Evolutionary conservation across 495 filamentous ascomycete species (phyloP), one percentile per base, ranked within the genome.

Genomic region (Chaetomium fimeti): DNA sequence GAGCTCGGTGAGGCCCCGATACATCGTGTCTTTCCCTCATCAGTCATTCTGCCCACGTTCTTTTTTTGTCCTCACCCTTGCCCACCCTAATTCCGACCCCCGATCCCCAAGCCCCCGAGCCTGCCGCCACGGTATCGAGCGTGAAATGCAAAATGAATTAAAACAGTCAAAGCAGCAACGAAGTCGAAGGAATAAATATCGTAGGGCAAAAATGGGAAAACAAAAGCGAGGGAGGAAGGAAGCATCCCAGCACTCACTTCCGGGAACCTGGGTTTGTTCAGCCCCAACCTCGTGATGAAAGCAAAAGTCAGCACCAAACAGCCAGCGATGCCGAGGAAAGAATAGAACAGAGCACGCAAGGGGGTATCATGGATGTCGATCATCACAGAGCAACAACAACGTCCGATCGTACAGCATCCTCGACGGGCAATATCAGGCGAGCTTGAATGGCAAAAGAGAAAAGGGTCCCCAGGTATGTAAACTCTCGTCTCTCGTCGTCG

Each of bases 371-470:
- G 43, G 29, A 42, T 36, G 25, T 58, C 45, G 27, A 57, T 61
- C 57, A 24, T 66, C 57, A 62, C 65, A 63, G 60, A 63, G 66
- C 66, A 70, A 63, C 66, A 70, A 63, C 66, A 68, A 64, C 64
- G 51, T 47, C 60, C 68, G 66, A 70, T 70, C 68, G 65, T 70
- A 70, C 65, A 70, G 55, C 59, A 63, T 49, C 57, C 63, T 67
- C 62, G 60, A 65, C 64, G 20, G 3, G 53, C n/a, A 62, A 51
- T 18, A n/a, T n/a, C 28, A 32, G 36, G 40, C 24, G 40, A 43
- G 36, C 38, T 25, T 57, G 16, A 27, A 4, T 32, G 8, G 18
- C 9, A 25, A 4, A 32, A 18, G 27, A 16, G 22, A 42, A 20
- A 27, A 32, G 27, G 3, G n/a, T 13, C 20, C 47, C 43, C 7